A percentile compares a stretch with the other conserved stretches of the same genome.
These are phyloP conservation scores for Linum tenue DNA, from an alignment of 345 rosid species.

Conservation along the genomic window DNA sequence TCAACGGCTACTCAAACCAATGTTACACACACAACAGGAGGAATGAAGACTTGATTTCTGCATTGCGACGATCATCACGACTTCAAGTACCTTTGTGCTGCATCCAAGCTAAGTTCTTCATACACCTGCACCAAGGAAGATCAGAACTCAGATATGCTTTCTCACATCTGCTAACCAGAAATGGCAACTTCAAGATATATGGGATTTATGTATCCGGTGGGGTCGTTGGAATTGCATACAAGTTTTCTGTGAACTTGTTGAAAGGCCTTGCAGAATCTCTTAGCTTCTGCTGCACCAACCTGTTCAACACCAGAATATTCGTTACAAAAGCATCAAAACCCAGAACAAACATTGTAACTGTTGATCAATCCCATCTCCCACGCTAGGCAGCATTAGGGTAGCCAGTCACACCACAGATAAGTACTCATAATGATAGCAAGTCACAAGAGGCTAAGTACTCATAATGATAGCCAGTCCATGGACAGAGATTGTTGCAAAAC, in stretches of 20 bases:
- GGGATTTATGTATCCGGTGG: not conserved
- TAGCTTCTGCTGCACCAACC: constrained; percentile 66
- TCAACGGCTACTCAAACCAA: not conserved
- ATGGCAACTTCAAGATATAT: not conserved
- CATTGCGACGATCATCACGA: constrained; percentile 5
- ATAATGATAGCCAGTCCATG: no score
- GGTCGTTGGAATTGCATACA: constrained; percentile 24
- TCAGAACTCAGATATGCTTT: not conserved
- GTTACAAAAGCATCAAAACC: not conserved
- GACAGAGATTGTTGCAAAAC: no score
- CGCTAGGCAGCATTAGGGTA: not conserved
- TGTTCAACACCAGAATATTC: constrained; percentile 13
- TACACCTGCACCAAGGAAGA: constrained; percentile 38
- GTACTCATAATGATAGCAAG: no score
- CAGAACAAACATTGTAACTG: not conserved
- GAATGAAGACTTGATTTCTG: not conserved
- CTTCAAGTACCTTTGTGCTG: constrained; percentile 38
- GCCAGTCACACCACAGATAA: no score
- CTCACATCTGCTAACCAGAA: constrained; percentile 1
- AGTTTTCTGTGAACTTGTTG: constrained; percentile 69
- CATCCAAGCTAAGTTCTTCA: constrained; percentile 53
- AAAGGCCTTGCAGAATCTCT: constrained; percentile 67
- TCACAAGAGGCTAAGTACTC: no score
- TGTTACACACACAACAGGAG: not conserved
- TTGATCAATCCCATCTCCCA: not conserved